A percentile compares a stretch with the other conserved stretches of the same genome.
Evolutionary conservation across 306 rosid species (phyloP).

Genomic region (Canavalia gladiata): DNA sequence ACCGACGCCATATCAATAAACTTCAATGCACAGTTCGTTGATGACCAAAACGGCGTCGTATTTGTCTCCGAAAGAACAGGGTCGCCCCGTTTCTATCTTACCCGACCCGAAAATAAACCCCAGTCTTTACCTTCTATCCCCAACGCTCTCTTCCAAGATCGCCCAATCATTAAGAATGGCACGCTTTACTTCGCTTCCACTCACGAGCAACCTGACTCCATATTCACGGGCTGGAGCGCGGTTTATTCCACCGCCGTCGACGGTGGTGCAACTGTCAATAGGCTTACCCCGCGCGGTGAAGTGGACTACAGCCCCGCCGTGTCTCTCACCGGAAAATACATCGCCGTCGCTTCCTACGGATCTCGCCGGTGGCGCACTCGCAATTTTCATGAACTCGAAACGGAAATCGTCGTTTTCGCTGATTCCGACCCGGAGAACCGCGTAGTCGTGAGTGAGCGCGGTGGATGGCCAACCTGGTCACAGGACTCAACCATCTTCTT

Average conservation of each 20-base stretch:
- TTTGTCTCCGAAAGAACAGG: slow-evolving; percentile 84
- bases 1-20: slow-evolving; percentile 82
- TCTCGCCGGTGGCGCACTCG: slow-evolving; percentile 70
- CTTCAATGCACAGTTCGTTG: slow-evolving; percentile 76
- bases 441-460: slow-evolving; percentile 54
- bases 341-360: slow-evolving; percentile 85
- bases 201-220: slow-evolving; percentile 54
- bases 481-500: slow-evolving; percentile 70
- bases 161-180: slow-evolving; percentile 60
- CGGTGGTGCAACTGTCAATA: slow-evolving; percentile 13
- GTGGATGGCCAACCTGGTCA: slow-evolving; percentile 97
- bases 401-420: slow-evolving; percentile 66
- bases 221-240: slow-evolving; percentile 67
- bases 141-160: slow-evolving; percentile 68
- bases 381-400: slow-evolving; percentile 69
- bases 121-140: slow-evolving; percentile 48
- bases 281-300: slow-evolving; percentile 64
- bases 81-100: slow-evolving; percentile 53
- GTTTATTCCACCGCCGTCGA: slow-evolving; percentile 57
- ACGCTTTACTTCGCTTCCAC: slow-evolving; percentile 77
- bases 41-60: slow-evolving; percentile 49
- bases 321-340: slow-evolving; percentile 63
- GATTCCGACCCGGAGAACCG: slow-evolving; percentile 55
- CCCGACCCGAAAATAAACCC: slow-evolving; percentile 54
- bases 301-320: slow-evolving; percentile 81